Base-by-base conservation (phyloP, 108 stramenopile genomes). In the Nitzschia sp. region DNA sequence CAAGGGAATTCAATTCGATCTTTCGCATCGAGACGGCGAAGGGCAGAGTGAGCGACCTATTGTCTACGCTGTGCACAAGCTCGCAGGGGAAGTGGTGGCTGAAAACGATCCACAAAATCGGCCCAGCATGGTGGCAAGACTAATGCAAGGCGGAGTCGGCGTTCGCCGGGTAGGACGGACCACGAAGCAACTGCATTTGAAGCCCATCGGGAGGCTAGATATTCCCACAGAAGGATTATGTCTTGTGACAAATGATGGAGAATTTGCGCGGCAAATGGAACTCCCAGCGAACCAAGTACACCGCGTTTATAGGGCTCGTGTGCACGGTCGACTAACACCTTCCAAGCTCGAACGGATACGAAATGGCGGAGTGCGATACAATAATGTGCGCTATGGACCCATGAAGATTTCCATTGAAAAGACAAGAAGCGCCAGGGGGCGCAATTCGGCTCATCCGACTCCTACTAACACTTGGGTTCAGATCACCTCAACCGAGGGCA, bases 191-290 rank as follows among this genome's bases (percentile, higher is more conserved):
- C 26, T 54, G 15, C 91, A 89, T 76, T 64, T 91, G 13, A 94
- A 89, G n/a, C 83, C 88, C 26, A 80, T 94, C 48, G 89, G 92
- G 26, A 66, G 89, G 49, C 63, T 94, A 15, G 93, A 94, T 63
- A 89, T 91, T 75, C 80, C 79, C 54, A 89, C 93, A 11, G 89
- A 91, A 74, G 93, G 93, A 24, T 68, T 94, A 13, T 82, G 90
- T 47, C 65, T 94, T 21, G 66, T 94, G 18, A 91, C 93, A 28
- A 91, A 91, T 68, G 81, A 88, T 65, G 89, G 89, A 24, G 60
- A 70, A 6, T 93, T 88, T 51, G 85, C 87, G 9, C 66, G 89
- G 47, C 70, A 83, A 46, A 73, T 93, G 77, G 92, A 93, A 71
- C 65, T 90, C 38, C 91, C 91, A 25, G 54, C 35, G n/a, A 79